phyloP scores from a whole-genome alignment of 164 flowering plant species.

The Dillenia suffruticosa region DNA sequence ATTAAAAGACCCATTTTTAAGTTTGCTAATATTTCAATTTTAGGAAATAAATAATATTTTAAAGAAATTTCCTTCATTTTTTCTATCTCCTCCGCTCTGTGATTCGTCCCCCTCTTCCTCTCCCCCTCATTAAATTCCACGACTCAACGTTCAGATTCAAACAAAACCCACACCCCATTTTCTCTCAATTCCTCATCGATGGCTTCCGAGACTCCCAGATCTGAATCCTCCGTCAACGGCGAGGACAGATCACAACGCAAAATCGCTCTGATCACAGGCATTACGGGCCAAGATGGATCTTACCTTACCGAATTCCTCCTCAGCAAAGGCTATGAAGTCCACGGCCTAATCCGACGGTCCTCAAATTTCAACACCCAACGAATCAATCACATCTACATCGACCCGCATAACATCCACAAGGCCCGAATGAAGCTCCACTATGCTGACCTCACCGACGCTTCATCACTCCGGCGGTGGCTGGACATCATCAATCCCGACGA shows the following conservation, averaged over 20 bases:
- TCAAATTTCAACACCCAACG: constrained; percentile 98
- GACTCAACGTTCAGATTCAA: too few relatives aligned
- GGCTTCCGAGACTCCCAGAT: constrained; percentile 28
- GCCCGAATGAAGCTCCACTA: constrained; percentile 90
- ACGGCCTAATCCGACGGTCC: constrained; percentile 89
- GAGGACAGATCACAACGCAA: constrained; percentile 25
- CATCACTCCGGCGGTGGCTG: constrained; percentile 94
- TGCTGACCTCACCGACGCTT: constrained; percentile 89
- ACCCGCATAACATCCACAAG: constrained; percentile 79
- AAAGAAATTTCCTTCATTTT: too few relatives aligned
- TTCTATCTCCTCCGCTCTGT: too few relatives aligned
- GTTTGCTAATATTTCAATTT: too few relatives aligned
- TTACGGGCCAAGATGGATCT: constrained; percentile 96
- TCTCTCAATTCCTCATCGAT: constrained; percentile 11
- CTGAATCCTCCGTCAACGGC: constrained; percentile 19
- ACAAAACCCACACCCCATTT: too few relatives aligned
- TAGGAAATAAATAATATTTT: too few relatives aligned
- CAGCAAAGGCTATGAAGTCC: constrained; percentile 73
- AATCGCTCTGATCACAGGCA: constrained; percentile 81
- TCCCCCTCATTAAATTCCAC: too few relatives aligned
- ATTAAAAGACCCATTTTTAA: too few relatives aligned
- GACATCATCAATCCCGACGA: constrained; percentile 84
- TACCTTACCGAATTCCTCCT: constrained; percentile 92
- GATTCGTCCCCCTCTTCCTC: too few relatives aligned
- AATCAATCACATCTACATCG: constrained; percentile 93